These are phyloP conservation scores for Ogataea methylovora DNA, from an alignment of 805 yeast species.

Conservation along the genomic window DNA sequence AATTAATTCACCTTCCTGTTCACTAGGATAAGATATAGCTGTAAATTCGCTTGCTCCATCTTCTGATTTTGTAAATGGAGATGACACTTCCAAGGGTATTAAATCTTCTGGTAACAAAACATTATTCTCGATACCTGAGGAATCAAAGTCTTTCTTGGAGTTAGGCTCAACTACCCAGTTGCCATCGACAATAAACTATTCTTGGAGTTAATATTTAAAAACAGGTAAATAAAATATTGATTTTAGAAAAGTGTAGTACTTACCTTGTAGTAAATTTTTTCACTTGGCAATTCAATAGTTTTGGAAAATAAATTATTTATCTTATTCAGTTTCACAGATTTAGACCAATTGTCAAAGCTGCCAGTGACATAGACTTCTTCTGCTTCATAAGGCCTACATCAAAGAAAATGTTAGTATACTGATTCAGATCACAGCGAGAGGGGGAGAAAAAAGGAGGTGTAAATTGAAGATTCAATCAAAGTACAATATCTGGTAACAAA, in stretches of 20 bases:
- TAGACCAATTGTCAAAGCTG: constrained; percentile 51
- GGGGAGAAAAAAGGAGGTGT: neutral
- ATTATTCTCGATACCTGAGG: constrained; percentile 44
- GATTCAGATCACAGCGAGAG: neutral
- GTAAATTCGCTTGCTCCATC: constrained; percentile 25
- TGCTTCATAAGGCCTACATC: constrained; percentile 24
- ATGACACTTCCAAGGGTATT: neutral
- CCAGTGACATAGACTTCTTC: constrained; percentile 51
- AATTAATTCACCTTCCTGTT: constrained; percentile 2
- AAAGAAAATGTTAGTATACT: neutral
- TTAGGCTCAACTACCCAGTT: constrained; percentile 38
- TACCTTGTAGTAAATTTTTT: constrained; percentile 41
- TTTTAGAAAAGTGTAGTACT: no score
- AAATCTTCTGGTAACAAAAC: constrained; percentile 30
- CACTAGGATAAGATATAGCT: constrained; percentile 22
- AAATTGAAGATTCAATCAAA: no score
- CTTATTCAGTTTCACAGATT: constrained; percentile 34
- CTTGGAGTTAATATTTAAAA: no score
- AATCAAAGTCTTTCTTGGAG: constrained; percentile 33
- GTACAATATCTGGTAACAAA: no score
- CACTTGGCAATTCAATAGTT: constrained; percentile 34
- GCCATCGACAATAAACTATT: constrained; percentile 54
- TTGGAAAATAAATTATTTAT: constrained; percentile 32
- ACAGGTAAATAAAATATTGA: neutral
- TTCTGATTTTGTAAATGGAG: constrained; percentile 1